Conservation (phyloP, 2,329 filamentous ascomycete species). For the Xylaria sp. region DNA sequence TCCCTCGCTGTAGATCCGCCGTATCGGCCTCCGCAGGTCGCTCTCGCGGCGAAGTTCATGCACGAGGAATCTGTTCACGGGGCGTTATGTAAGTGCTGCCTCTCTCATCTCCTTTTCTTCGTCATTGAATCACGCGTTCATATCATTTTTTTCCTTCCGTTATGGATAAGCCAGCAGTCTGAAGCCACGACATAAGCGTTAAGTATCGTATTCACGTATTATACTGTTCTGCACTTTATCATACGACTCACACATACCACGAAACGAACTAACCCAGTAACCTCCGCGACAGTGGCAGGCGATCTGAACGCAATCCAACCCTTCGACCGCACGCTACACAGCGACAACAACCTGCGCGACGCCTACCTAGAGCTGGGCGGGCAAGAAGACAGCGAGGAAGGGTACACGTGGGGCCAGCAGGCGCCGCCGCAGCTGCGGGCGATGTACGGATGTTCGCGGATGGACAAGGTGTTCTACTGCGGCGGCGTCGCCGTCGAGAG, state of each 20-base stretch:
- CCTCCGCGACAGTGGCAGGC: slow-evolving; percentile 54
- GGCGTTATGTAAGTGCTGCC: slow-evolving; percentile 47
- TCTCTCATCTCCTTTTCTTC: background rate
- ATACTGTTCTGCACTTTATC: background rate
- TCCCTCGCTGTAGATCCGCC: slow-evolving; percentile 45
- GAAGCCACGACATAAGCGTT: background rate
- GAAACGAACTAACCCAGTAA: too few relatives aligned
- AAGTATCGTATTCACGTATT: background rate
- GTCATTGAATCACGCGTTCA: background rate
- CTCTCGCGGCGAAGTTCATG: slow-evolving; percentile 40
- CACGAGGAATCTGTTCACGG: slow-evolving; percentile 49
- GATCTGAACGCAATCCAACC: slow-evolving; percentile 67
- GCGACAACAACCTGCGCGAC: slow-evolving; percentile 60
- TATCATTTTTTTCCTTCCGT: background rate
- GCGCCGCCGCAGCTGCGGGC: slow-evolving; percentile 53
- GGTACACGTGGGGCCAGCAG: slow-evolving; percentile 68
- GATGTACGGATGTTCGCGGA: slow-evolving; percentile 60
- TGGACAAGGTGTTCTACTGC: slow-evolving; percentile 63
- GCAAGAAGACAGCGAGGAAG: slow-evolving; percentile 58
- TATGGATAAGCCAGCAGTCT: too few relatives aligned
- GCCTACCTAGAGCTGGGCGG: slow-evolving; percentile 63
- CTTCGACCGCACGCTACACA: slow-evolving; percentile 60
- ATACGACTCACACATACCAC: background rate
- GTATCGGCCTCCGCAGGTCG: slow-evolving; percentile 44
- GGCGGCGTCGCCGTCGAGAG: slow-evolving; percentile 48